Conservation (phyloP, 768 basidiomycete genomes). For the Lactarius tabidus region DNA sequence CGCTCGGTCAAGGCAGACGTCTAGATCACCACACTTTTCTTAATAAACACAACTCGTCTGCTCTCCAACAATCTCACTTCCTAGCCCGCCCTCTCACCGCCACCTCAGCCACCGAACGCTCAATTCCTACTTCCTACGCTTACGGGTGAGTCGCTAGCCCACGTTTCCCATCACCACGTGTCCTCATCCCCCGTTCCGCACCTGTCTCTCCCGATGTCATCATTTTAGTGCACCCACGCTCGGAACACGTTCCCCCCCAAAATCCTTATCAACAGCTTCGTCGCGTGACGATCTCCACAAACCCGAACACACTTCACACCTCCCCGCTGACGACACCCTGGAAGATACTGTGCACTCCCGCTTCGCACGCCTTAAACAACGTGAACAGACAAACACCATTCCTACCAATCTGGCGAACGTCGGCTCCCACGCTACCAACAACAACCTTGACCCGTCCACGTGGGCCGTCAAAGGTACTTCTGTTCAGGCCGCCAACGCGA, state of each 20-base stretch:
- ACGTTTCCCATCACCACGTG: conserved; percentile 26
- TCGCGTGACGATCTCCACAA: conserved; percentile 32
- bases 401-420: conserved; percentile 27
- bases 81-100: conserved; percentile 30
- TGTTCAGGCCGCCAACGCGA: conserved; percentile 81
- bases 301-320: conserved; percentile 37
- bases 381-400: conserved; percentile 34
- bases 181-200: conserved; percentile 27
- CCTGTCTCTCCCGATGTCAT: conserved; percentile 18
- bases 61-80: conserved; percentile 33
- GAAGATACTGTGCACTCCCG: conserved; percentile 43
- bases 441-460: conserved; percentile 57
- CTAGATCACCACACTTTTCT: conserved; percentile 78
- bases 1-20: conserved; percentile 80
- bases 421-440: conserved; percentile 32
- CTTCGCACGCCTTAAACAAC: conserved; percentile 45
- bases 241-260: conserved; percentile 56
- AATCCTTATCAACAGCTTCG: conserved; percentile 41
- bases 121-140: conserved; percentile 59
- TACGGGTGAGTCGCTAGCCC: conserved; percentile 53
- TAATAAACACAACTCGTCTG: conserved; percentile 45
- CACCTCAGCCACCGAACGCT: conserved; percentile 31
- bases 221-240: conserved; percentile 50
- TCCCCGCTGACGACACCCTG: conserved; percentile 36
- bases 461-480: conserved; percentile 80